Base-by-base conservation (phyloP, 371 early-diverging fungal genomes). In the Mycotypha africana region DNA sequence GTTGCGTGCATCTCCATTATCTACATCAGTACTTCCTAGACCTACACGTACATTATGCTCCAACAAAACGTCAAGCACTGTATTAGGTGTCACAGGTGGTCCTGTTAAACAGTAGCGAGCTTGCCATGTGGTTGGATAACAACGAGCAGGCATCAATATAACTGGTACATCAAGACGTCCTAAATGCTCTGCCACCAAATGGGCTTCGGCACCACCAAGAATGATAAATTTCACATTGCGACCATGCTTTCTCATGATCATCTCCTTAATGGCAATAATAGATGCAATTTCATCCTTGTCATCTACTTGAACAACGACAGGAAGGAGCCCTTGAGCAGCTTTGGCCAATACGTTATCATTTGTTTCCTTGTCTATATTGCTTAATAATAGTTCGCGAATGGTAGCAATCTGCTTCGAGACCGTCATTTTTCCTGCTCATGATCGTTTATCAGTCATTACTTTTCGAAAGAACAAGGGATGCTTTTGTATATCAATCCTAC, bases 171-270 rank as follows among this genome's bases (percentile, higher is more conserved):
- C 50, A 4, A 64, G 49, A 9, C 65, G 55, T 12, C 70, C 70
- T 12, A 88, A 53, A 41, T 81, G 70, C 3, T 70, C 67, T 0
- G 86, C 87, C 0, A 88, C 79, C 3, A 78, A 48, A 68, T 82
- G 74, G 8, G 90, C 81, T 56, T 90, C 92, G n/a, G 78, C 68
- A 9, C 84, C 90, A 21, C 91, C 86, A 9, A 74, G 42, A 35
- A 85, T 62, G 8, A 79, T 60, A 43, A 79, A 67, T 24, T 69
- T 58, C 24, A 79, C 68, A 33, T 57, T 16, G 5, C 28, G 12
- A 4, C 37, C 36, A 15, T 51, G 42, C 10, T 47, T 45, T 16
- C 45, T 44, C 6, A 37, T 2, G 6, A 70, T 47, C 1, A 63
- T 41, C 16, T 71, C 62, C 50, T 85, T 83, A 42, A 89, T 62